These are phyloP conservation scores for Taphrina deformans DNA, from an alignment of 1,139 yeast species.

Conservation along the genomic window DNA sequence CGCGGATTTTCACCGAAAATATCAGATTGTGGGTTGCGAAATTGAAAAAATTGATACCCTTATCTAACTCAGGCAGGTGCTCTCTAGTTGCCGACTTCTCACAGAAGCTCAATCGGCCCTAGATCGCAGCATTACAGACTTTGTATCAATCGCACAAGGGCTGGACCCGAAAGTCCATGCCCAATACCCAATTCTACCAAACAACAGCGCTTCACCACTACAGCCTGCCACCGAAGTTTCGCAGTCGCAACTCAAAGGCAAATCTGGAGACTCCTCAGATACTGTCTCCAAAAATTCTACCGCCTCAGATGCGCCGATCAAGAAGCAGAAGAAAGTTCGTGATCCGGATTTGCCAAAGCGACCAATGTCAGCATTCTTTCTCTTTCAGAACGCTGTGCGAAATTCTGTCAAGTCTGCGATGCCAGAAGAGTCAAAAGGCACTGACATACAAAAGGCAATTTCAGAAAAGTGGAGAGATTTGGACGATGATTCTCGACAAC, in stretches of 20 bases:
- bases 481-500: conserved; percentile 64
- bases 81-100: conserved; percentile 27
- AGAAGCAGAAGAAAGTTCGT: conserved; percentile 56
- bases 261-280: background rate
- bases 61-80: conserved; percentile 11
- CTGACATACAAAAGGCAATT: conserved; percentile 75
- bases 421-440: conserved; percentile 57
- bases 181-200: background rate
- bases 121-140: conserved; percentile 28
- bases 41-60: too few relatives aligned
- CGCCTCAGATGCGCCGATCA: background rate
- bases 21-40: conserved; percentile 16
- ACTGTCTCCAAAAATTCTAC: background rate
- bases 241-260: background rate
- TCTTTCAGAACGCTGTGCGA: conserved; percentile 56
- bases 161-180: background rate
- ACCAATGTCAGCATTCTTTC: conserved; percentile 76
- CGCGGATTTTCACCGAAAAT: conserved; percentile 1
- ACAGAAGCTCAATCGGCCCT: conserved; percentile 34
- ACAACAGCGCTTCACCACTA: background rate
- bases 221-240: background rate
- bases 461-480: conserved; percentile 76
- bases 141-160: conserved; percentile 12
- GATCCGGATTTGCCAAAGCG: conserved; percentile 61
- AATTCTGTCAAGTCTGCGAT: conserved; percentile 61